phyloP scores from a whole-genome alignment of 805 yeast genomes.

The Yarrowia sp. region DNA sequence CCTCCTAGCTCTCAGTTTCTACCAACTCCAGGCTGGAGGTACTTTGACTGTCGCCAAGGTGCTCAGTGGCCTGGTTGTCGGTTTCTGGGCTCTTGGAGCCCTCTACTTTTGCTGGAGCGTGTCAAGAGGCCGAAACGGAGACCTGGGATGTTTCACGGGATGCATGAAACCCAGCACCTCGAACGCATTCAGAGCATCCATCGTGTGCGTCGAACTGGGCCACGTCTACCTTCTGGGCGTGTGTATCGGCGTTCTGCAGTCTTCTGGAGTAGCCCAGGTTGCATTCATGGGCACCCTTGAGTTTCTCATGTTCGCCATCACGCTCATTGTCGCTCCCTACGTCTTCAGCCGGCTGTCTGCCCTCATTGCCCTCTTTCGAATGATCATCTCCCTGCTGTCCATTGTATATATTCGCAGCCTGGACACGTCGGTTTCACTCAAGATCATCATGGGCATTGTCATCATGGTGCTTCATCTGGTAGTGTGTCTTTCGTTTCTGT shows the following conservation, averaged over 20 bases:
- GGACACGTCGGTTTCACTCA: slow-evolving; percentile 9
- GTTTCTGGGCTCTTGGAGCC: slow-evolving; percentile 5
- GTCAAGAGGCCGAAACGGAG: slow-evolving; percentile 5
- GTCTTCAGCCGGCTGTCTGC: slow-evolving; percentile 9
- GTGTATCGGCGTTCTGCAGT: slow-evolving; percentile 48
- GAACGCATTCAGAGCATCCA: slow-evolving; percentile 4
- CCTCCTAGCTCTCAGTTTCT: slow-evolving; percentile 39
- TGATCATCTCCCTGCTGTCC: slow-evolving; percentile 13
- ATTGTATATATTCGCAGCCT: slow-evolving; percentile 13
- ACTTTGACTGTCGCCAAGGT: slow-evolving; percentile 47
- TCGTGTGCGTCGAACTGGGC: slow-evolving; percentile 6
- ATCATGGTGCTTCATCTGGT: slow-evolving; percentile 26
- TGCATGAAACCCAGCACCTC: slow-evolving; percentile 7
- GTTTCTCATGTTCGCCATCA: slow-evolving; percentile 42
- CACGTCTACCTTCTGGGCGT: slow-evolving; percentile 21
- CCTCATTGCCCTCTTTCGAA: not conserved
- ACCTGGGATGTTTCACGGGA: slow-evolving; percentile 12
- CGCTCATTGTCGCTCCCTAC: slow-evolving; percentile 41
- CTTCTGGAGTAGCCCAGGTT: slow-evolving; percentile 51
- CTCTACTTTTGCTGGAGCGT: slow-evolving; percentile 18
- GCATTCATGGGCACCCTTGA: slow-evolving; percentile 47
- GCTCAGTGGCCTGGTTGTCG: slow-evolving; percentile 46
- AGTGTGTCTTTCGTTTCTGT: not conserved
- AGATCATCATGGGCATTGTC: slow-evolving; percentile 22
- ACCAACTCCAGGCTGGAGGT: slow-evolving; percentile 43